Base-by-base conservation (phyloP, 2,329 filamentous ascomycete genomes). In the Epichloe amarillans region DNA sequence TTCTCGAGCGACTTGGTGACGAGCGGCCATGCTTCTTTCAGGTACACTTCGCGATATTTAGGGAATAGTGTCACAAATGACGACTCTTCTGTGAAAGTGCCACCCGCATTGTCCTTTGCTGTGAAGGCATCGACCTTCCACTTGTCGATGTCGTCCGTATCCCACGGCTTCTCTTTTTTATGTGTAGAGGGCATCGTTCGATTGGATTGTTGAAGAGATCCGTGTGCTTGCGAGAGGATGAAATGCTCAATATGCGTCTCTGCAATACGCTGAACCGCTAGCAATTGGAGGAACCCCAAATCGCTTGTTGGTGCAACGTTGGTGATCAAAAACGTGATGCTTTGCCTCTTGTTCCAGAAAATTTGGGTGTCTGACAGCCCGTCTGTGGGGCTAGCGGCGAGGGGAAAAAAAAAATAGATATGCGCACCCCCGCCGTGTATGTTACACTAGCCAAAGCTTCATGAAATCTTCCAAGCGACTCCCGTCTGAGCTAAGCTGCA, bases 61-160 rank as follows among this genome's bases (percentile, higher is more conserved):
- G 93, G 93, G 64, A 97, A 97, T 6, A 97, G 73, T 0, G 81
- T 84, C 57, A 75, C 76, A 66, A 98, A 98, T 5, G 86, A 89
- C 1, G 88, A 95, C 72, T 97, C 93, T 68, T 98, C 91, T 49
- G 83, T 78, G 65, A 98, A 95, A 19, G 86, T 84, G 57, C 93
- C 93, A 50, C 80, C 88, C 35, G 72, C 70, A 69, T 97, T 97
- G 71, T 97, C 86, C 57, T 86, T 82, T 46, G 87, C 79, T 41
- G 82, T 91, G 71, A 97, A 97, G 30, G 82, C 71, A 39, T 95
- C 89, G 60, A 90, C 72, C 81, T 89, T 91, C 89, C 89, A 97
- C 68, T 96, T 95, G 71, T 97, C 91, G 57, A 97, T 88, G 62
- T 96, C 93, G 55, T 95, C 90, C 51, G 90, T 95, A 62, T 96